A percentile compares a stretch with the other conserved stretches of the same genome.
Evolutionary conservation across 2,329 filamentous ascomycete species (phyloP).

Genomic region (Cadophora sp.): DNA sequence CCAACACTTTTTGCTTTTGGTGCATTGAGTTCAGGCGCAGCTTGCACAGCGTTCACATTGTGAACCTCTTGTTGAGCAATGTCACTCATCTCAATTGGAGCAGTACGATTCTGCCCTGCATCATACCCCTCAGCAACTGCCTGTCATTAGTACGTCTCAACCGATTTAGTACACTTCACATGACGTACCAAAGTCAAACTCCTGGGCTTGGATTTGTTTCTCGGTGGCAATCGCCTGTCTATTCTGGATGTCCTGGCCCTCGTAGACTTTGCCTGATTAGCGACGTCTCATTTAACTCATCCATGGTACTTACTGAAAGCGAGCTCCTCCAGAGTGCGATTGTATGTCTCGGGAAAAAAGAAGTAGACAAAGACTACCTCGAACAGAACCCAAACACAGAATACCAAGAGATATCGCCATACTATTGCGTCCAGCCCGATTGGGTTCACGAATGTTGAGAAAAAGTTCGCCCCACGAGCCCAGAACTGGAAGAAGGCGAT

Average conservation of each 20-base stretch:
- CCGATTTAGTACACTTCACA: neutral
- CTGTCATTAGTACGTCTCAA: neutral
- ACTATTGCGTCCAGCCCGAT: conserved; percentile 51
- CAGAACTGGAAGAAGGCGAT: conserved; percentile 45
- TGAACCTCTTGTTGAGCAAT: neutral
- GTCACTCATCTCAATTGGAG: conserved; percentile 3
- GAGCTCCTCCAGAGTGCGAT: conserved; percentile 53
- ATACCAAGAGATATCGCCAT: conserved; percentile 54
- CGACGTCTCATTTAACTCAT: neutral
- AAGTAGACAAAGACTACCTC: conserved; percentile 53
- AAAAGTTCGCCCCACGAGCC: conserved; percentile 53
- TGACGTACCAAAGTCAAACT: conserved; percentile 10
- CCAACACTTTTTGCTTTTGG: no score
- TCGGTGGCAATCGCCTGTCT: conserved; percentile 47
- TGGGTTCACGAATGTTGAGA: conserved; percentile 55
- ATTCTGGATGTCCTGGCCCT: conserved; percentile 28
- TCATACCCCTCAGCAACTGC: conserved; percentile 43
- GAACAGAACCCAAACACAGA: conserved; percentile 52
- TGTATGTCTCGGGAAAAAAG: conserved; percentile 53
- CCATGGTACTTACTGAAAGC: conserved; percentile 48
- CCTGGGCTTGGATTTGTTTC: conserved; percentile 43
- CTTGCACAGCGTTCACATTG: neutral
- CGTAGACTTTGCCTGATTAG: conserved; percentile 41
- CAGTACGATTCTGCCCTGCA: neutral
- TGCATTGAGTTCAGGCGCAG: neutral